Evolutionary conservation across 106 monocot genomes (phyloP), one percentile per base, ranked within the genome.

Genomic region (Apostasia shenzhenica): DNA sequence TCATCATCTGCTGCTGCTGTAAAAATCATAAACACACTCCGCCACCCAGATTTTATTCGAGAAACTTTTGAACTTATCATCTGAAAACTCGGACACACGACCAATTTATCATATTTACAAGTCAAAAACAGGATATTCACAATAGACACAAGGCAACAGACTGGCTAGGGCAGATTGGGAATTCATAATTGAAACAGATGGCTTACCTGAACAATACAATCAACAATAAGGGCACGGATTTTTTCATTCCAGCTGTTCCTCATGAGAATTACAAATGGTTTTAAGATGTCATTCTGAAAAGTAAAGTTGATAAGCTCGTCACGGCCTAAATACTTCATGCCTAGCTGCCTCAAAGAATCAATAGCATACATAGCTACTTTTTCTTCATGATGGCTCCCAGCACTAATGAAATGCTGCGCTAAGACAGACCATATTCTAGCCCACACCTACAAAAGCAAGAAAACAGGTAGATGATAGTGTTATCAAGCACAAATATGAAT

Each of bases 181-280:
- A 26, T 26, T 26, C 26, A 26, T 26, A 26, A 26, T 26, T 26
- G 26, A 26, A 26, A 26, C 26, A 12, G 4, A 14, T 50, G 52
- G 13, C 41, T 52, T 79, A 88, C 94, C 91, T 95, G 95, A 74
- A 91, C 92, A 76, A 99, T 90, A 72, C 99, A 99, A 75, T 93
- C 93, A 76, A 99, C 99, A 79, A 99, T 99, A 51, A 99, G 80
- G 14, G 85, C 72, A 12, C 99, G 84, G 39, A 99, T 90, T 66
- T 81, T 79, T 66, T 87, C 87, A 78, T 68, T 93, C 63, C 71
- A 77, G 69, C 93, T 93, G 78, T 90, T 93, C 10, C 90, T 84
- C 99, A 99, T 99, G 4, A 99, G 85, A 80, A 99, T 82, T 55
- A 99, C 99, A 88, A 99, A 99, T 48, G 99, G 99, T 75, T 93